Evolutionary conservation across 2,329 filamentous ascomycete species (phyloP).

Genomic region (Pseudonectria buxi): DNA sequence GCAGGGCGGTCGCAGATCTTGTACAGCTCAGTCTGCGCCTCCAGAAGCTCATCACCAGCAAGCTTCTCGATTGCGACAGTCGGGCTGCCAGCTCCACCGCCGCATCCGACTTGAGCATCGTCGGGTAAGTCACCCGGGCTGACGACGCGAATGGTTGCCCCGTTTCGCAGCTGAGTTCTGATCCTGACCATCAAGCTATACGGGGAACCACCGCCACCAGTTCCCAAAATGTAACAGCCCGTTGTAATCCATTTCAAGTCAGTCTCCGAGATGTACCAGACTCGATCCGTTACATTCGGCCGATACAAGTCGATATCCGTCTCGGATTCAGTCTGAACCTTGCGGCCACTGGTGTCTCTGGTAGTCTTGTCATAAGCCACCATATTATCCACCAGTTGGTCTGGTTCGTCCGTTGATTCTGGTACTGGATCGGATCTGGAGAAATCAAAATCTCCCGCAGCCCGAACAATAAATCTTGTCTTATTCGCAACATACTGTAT

Average conservation of each 20-base stretch:
- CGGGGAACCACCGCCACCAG: conserved; percentile 52
- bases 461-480: conserved; percentile 50
- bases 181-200: conserved; percentile 46
- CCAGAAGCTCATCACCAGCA: conserved; percentile 47
- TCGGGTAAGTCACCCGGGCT: conserved; percentile 43
- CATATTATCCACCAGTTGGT: conserved; percentile 10
- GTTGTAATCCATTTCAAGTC: conserved; percentile 51
- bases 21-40: conserved; percentile 47
- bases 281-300: conserved; percentile 42
- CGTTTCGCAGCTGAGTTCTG: conserved; percentile 42
- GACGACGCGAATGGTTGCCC: conserved; percentile 45
- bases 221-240: conserved; percentile 56
- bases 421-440: conserved; percentile 4
- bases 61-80: conserved; percentile 56
- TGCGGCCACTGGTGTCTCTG: neutral
- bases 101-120: conserved; percentile 46
- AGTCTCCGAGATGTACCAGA: conserved; percentile 52
- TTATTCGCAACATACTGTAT: conserved; percentile 44
- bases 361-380: conserved; percentile 13
- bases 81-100: conserved; percentile 52
- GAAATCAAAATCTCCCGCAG: conserved; percentile 52
- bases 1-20: conserved; percentile 39
- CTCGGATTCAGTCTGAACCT: conserved; percentile 10
- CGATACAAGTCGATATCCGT: conserved; percentile 36
- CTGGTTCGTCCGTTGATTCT: conserved; percentile 2